Base-by-base conservation (phyloP, 139 green algal genomes). In the Coelastrella sp. region DNA sequence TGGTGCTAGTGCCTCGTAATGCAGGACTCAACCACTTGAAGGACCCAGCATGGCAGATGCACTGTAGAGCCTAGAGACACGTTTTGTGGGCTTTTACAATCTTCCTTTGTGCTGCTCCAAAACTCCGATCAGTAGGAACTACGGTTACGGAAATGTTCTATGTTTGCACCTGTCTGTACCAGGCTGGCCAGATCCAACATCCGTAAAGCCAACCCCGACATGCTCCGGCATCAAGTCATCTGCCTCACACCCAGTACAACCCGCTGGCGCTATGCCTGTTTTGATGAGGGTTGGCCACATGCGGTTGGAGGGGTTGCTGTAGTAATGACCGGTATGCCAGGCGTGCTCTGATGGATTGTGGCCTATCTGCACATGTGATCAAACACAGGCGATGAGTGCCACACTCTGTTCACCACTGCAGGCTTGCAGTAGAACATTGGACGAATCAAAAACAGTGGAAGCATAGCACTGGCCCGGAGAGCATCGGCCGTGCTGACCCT, bases 311-410 rank as follows among this genome's bases (percentile, higher is more conserved):
- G 93, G 93, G 78, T 97, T 94, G 82, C 81, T 90, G 89, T 96
- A 97, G 68, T 94, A 96, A 88, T 96, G 94, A 0, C 93, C 94
- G 7, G 47, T 90, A 7, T 64, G 80, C 94, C 94, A 97, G 47
- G 95, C 95, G 79, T 96, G 90, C 32, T 94, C 93, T 8, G 81
- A 93, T 11, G 96, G 96, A 89, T 98, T 98, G 89, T 97, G 95
- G 0, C 96, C 96, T 2, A 96, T 11, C 83, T 88, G 32, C 32
- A 47, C 32, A 47, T 47, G 32, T 47, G 32, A 47, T 47, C 32
- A 47, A 47, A 47, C 32, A 47, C 32, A 47, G 32, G 32, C 32
- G 32, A 47, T 47, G 32, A 47, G 32, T 47, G 32, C 32, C 32
- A 47, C 32, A 47, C 32, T 47, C 32, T 47, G 32, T 47, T 47